Conservation (phyloP, 495 filamentous ascomycete species). For the Evansstolkia leycettana region DNA sequence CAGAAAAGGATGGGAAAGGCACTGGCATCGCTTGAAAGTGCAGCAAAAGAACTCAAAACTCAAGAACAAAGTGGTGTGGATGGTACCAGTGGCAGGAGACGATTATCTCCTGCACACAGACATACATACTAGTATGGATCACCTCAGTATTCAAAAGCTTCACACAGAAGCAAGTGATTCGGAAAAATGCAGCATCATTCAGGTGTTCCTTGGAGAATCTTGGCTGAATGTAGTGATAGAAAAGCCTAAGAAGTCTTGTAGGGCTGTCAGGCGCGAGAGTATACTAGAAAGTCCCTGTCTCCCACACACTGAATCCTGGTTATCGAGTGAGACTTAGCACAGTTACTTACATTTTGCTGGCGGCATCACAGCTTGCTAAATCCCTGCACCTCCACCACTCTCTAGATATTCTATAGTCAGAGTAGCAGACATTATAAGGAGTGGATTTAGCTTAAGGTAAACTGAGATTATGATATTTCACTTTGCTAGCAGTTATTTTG, state of each 20-base stretch:
- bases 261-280: slow-evolving; percentile 13
- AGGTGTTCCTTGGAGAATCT: slow-evolving; percentile 8
- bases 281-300: slow-evolving; percentile 11
- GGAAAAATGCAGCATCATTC: slow-evolving; percentile 5
- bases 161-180: slow-evolving; percentile 4
- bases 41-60: slow-evolving; percentile 1
- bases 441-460: too few species aligned
- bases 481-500: too few species aligned
- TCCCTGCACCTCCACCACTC: too few species aligned
- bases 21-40: slow-evolving; percentile 1
- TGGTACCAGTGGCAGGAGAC: too few species aligned
- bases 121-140: not conserved
- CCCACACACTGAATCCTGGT: too few species aligned
- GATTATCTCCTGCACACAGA: too few species aligned
- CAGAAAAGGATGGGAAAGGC: not conserved
- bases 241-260: slow-evolving; percentile 8
- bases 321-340: too few species aligned
- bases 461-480: too few species aligned
- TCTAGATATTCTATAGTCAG: too few species aligned
- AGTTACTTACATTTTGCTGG: too few species aligned
- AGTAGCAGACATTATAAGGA: too few species aligned
- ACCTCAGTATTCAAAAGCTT: slow-evolving; percentile 7
- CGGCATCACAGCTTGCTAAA: too few species aligned
- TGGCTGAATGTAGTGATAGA: slow-evolving; percentile 17
- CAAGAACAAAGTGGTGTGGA: slow-evolving; percentile 2